Conservation (phyloP, 352 stramenopile genomes). For the Phytophthora vignae region DNA sequence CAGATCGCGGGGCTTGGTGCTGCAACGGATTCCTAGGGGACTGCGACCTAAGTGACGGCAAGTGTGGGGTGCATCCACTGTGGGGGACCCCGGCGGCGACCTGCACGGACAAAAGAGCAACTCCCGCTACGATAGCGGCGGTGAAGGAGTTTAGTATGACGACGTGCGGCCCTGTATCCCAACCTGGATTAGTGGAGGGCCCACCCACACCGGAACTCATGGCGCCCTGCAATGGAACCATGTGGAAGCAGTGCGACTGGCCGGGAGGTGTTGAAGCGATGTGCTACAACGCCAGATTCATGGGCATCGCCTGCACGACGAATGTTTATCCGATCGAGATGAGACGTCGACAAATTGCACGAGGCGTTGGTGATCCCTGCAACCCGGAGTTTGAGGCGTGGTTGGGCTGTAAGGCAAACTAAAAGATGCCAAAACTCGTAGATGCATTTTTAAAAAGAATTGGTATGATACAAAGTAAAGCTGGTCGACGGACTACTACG, state of each 20-base stretch:
- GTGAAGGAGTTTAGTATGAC: too few species aligned
- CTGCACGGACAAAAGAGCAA: background rate
- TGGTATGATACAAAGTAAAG: too few species aligned
- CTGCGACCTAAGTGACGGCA: too few species aligned
- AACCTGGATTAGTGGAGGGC: background rate
- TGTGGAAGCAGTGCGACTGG: background rate
- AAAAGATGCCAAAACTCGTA: too few species aligned
- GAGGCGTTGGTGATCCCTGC: constrained; percentile 30
- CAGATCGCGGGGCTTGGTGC: background rate
- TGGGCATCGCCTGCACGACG: constrained; percentile 22
- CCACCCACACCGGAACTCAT: constrained; percentile 4
- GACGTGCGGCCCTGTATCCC: too few species aligned
- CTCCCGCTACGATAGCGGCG: too few species aligned
- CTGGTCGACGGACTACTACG: too few species aligned
- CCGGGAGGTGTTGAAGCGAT: constrained; percentile 5
- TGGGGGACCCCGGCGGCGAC: constrained; percentile 14
- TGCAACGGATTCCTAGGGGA: too few species aligned
- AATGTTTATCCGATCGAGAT: constrained; percentile 28
- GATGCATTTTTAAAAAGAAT: too few species aligned
- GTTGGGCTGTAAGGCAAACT: constrained; percentile 35
- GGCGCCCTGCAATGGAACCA: constrained; percentile 27
- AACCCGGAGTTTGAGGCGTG: constrained; percentile 41
- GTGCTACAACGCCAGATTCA: constrained; percentile 23
- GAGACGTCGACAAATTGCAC: constrained; percentile 37
- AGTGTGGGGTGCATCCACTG: constrained; percentile 9